These are phyloP conservation scores for Beta lomatogona DNA, from an alignment of 179 eudicot genomes.

Conservation along the genomic window DNA sequence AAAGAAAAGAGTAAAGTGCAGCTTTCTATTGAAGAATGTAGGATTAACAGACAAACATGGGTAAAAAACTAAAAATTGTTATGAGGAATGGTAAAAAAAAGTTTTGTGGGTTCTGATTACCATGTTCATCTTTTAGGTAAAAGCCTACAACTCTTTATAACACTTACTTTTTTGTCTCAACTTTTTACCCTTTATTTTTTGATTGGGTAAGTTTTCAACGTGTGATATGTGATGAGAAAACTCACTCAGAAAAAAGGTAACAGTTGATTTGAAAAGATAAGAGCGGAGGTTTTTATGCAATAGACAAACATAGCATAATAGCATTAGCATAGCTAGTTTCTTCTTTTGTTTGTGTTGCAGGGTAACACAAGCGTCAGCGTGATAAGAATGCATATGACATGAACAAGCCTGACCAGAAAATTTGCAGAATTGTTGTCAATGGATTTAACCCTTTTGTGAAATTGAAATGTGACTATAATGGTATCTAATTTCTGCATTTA, in stretches of 20 bases:
- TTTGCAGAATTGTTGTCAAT: too few relatives aligned
- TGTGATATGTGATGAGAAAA: slow-evolving; percentile 32
- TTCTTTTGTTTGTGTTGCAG: slow-evolving; percentile 6
- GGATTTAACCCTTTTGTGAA: too few relatives aligned
- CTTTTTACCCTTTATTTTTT: not conserved
- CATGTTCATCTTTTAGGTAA: slow-evolving; percentile 12
- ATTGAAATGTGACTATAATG: too few relatives aligned
- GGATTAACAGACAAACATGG: not conserved
- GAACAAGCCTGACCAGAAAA: too few relatives aligned
- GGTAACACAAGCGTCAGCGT: not conserved
- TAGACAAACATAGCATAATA: not conserved
- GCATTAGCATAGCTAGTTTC: not conserved
- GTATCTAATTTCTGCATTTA: too few relatives aligned
- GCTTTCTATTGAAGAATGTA: slow-evolving; percentile 8
- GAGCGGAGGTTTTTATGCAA: slow-evolving; percentile 15
- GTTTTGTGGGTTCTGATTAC: slow-evolving; percentile 22
- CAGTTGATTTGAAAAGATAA: slow-evolving; percentile 34
- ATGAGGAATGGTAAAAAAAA: not conserved
- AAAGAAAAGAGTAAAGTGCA: not conserved
- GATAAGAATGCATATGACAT: not conserved
- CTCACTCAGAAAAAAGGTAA: slow-evolving; percentile 16
- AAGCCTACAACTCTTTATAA: slow-evolving; percentile 3
- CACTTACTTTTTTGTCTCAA: not conserved
- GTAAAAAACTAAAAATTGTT: slow-evolving; percentile 5
- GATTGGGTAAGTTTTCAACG: not conserved